Conservation (phyloP, 768 basidiomycete genomes). For the Sporobolomyces phaffii region DNA sequence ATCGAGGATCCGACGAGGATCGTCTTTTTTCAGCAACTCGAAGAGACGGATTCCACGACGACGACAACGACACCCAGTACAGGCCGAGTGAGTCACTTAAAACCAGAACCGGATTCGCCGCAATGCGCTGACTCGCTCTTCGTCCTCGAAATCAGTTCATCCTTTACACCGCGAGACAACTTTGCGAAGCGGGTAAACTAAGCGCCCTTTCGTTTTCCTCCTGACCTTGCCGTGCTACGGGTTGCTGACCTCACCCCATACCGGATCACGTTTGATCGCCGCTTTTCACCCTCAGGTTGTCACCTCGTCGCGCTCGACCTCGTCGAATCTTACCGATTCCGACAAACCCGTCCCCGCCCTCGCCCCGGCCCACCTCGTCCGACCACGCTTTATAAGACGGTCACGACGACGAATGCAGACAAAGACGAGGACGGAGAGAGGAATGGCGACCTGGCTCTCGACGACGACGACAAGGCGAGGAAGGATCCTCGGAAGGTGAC, state of each 20-base stretch:
- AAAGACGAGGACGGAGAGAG: too few relatives aligned
- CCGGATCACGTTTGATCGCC: not conserved
- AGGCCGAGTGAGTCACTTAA: too few relatives aligned
- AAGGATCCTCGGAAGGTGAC: not conserved
- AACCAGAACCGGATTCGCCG: too few relatives aligned
- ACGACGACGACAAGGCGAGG: too few relatives aligned
- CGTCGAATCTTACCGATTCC: conserved; percentile 47
- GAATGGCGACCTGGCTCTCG: too few relatives aligned
- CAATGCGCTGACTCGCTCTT: too few relatives aligned
- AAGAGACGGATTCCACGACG: too few relatives aligned
- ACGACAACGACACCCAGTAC: too few relatives aligned
- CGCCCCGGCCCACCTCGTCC: not conserved
- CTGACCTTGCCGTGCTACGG: conserved; percentile 48
- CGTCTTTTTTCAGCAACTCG: conserved; percentile 81
- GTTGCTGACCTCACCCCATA: not conserved
- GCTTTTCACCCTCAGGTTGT: conserved; percentile 59
- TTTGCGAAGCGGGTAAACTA: not conserved
- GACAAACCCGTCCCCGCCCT: not conserved
- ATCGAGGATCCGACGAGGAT: conserved; percentile 93
- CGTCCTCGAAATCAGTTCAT: too few relatives aligned
- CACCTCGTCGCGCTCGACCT: conserved; percentile 86
- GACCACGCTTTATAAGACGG: too few relatives aligned
- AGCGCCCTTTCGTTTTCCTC: conserved; percentile 61
- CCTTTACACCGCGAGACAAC: conserved; percentile 64
- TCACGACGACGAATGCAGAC: too few relatives aligned